Percentiles rank a stretch among this genome's conserved stretches.
These are phyloP conservation scores for Lecanicillium sp. DNA, from an alignment of 2,329 filamentous ascomycete species.

Conservation along the genomic window DNA sequence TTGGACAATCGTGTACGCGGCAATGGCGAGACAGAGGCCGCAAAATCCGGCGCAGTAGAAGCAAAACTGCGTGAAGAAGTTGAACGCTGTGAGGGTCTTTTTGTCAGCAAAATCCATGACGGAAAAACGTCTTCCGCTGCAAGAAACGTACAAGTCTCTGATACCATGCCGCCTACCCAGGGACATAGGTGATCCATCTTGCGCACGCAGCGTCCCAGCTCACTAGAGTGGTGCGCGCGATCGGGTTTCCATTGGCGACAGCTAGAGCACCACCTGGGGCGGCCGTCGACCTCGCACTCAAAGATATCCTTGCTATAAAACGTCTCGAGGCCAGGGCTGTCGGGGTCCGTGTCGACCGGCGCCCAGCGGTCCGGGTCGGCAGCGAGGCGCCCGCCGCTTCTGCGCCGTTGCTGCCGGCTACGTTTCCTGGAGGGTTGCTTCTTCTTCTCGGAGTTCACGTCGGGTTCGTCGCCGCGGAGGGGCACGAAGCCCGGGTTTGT, in stretches of 20 bases:
- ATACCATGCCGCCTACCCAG: conserved; percentile 91
- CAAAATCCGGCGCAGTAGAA: conserved; percentile 66
- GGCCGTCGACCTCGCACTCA: conserved; percentile 72
- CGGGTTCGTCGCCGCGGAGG: conserved; percentile 32
- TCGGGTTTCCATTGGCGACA: conserved; percentile 88
- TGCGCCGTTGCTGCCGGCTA: conserved; percentile 10
- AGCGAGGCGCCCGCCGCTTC: conserved; percentile 5
- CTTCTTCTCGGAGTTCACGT: conserved; percentile 19
- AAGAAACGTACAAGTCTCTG: conserved; percentile 61
- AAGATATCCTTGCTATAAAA: conserved; percentile 83
- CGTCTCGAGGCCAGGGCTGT: conserved; percentile 60
- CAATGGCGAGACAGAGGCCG: conserved; percentile 52
- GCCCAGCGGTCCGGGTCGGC: conserved; percentile 23
- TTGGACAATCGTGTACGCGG: conserved; percentile 56
- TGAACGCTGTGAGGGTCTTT: conserved; percentile 51
- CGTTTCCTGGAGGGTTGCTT: conserved; percentile 12
- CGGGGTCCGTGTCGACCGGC: conserved; percentile 40
- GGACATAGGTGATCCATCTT: conserved; percentile 97
- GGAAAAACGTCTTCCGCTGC: conserved; percentile 1
- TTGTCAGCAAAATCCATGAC: not conserved
- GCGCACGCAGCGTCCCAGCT: conserved; percentile 70
- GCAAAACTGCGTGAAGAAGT: conserved; percentile 87
- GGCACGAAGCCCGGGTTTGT: conserved; percentile 68
- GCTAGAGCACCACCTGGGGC: conserved; percentile 78
- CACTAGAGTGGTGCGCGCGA: conserved; percentile 77